Evolutionary conservation across 2,329 filamentous ascomycete genomes (phyloP).

Genomic region (Xylaria sp.): DNA sequence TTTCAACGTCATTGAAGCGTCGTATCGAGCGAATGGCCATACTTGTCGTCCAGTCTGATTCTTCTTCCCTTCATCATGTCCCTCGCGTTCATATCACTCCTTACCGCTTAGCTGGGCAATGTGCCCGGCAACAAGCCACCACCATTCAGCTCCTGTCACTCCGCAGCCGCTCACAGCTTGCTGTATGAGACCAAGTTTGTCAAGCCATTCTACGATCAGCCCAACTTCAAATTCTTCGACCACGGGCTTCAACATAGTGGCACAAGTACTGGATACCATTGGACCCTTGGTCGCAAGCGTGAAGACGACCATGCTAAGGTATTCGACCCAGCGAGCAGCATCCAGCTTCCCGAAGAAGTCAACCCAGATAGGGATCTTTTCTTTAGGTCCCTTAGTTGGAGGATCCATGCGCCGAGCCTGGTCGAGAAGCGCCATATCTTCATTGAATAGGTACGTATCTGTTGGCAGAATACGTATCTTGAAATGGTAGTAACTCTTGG

Average conservation of each 20-base stretch:
- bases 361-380: conserved; percentile 76
- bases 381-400: conserved; percentile 55
- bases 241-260: conserved; percentile 65
- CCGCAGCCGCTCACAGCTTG: conserved; percentile 55
- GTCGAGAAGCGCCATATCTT: conserved; percentile 58
- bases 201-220: conserved; percentile 69
- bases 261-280: conserved; percentile 63
- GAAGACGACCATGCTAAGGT: conserved; percentile 71
- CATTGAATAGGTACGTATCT: conserved; percentile 65
- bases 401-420: conserved; percentile 53
- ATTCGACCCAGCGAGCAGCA: conserved; percentile 70
- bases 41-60: background rate
- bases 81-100: conserved; percentile 27
- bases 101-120: conserved; percentile 41
- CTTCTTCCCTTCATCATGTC: background rate
- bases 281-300: conserved; percentile 71
- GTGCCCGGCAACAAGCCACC: conserved; percentile 70
- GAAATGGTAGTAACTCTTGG: conserved; percentile 74
- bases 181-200: conserved; percentile 62
- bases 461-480: conserved; percentile 70
- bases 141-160: conserved; percentile 69
- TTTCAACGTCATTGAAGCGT: conserved; percentile 5
- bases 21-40: background rate
- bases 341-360: conserved; percentile 73
- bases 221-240: conserved; percentile 72